Evolutionary conservation across 345 rosid genomes (phyloP).

Genomic region (Excoecaria cochinchinensis): DNA sequence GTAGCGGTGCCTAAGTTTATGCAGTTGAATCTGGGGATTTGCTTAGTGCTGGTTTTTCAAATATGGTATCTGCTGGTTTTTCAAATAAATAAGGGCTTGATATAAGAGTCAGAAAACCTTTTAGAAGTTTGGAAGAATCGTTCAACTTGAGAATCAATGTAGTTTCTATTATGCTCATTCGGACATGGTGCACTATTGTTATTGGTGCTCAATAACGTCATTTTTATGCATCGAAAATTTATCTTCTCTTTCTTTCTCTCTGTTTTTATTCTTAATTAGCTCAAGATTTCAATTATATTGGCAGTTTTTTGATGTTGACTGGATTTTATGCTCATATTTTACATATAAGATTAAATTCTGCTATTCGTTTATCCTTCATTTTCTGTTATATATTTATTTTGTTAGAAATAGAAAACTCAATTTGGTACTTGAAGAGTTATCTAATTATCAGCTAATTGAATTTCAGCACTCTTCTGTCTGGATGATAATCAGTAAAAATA

Average conservation of each 20-base stretch:
- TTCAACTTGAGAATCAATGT: too few species aligned
- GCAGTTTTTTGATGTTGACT: not conserved
- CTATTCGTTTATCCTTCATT: not conserved
- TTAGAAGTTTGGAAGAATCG: not conserved
- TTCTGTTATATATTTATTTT: not conserved
- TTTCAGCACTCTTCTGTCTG: not conserved
- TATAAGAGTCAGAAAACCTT: not conserved
- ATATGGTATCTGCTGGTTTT: too few species aligned
- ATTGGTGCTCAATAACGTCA: not conserved
- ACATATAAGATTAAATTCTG: not conserved
- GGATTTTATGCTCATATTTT: not conserved
- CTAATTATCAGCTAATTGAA: not conserved
- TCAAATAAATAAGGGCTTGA: not conserved
- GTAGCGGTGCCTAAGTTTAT: too few species aligned
- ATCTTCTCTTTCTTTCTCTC: too few species aligned
- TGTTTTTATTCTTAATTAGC: not conserved
- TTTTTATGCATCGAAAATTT: not conserved
- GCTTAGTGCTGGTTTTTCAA: too few species aligned
- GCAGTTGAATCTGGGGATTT: too few species aligned
- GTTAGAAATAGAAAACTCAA: not conserved
- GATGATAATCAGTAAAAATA: conserved; percentile 3
- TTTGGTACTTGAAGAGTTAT: not conserved
- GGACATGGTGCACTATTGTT: not conserved
- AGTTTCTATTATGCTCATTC: not conserved
- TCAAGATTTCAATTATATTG: not conserved